Base-by-base conservation (phyloP, 306 rosid species). In the Castanopsis chinensis region DNA sequence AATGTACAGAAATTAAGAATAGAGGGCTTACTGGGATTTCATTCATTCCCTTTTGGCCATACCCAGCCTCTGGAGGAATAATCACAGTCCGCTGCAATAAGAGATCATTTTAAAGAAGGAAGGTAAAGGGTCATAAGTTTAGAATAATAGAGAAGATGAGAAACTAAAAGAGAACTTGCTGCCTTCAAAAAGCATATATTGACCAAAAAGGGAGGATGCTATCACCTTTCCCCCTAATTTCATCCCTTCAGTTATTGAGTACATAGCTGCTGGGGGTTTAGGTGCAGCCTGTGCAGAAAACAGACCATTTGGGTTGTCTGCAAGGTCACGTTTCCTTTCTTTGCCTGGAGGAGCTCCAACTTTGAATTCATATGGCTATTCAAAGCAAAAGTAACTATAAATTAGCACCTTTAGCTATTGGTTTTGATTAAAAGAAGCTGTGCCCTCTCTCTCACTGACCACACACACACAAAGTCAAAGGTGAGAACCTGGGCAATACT, bases 221-320 rank as follows among this genome's bases (percentile, higher is more conserved):
- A 41, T 79, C 76, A 91, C 97, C 95, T 92, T 95, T 75, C 99
- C 98, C 53, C 99, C 98, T 19, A 88, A 89, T 85, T 86, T 90
- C 99, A 92, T 95, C 79, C 99, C 99, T 82, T 95, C 88, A 0
- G 93, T 88, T 20, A 89, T 51, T 2, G 90, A 59, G 77, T 95
- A 92, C 96, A 95, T 78, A 30, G 99, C 98, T 11, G 87, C 83
- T 1, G 98, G 99, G 32, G 99, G 99, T 86, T 90, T 95, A 10
- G 99, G 99, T 59, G 98, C 87, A 56, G 99, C 99, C 88, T 95
- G 99, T 75, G 98, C 98, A 23, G 98, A 95, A 86, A 95, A 92
- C 41, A 95, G 79, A 76, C 98, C 98, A 80, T 95, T 95, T 23
- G 97, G 97, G 54, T 91, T 95, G 83, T 95, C 98, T 13, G 88